Base-by-base conservation (phyloP, 2,329 filamentous ascomycete species). In the Beauveria varroae region DNA sequence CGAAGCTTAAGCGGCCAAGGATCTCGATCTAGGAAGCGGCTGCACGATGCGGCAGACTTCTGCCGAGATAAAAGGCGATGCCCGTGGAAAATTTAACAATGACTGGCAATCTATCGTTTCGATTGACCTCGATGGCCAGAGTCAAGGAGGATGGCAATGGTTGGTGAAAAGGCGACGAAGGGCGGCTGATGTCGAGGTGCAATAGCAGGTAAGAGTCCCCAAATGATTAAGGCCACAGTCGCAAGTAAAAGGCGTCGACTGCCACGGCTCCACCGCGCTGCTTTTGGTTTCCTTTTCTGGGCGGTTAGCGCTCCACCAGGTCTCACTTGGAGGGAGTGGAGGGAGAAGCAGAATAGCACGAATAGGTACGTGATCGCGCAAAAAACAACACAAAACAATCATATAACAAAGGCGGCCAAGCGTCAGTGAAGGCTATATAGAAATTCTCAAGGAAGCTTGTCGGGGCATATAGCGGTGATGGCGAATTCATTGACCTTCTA, bases 151-250 rank as follows among this genome's bases (percentile, higher is more conserved):
- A 41, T 55, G 28, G 37, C 41, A 44, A 34, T 18, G 22, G 44
- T 51, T 24, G 40, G 43, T 46, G 44, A 30, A 44, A 28, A 18
- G 26, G 26, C 26, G 61, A 56, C 55, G 30, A 54, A 41, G 30
- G 51, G 61, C 51, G 30, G 30, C 43, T 55, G 43, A 50, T 47
- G 54, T 46, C 24, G 26, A 49, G 9, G 54, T 37, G 47, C 22
- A 51, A n/a, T 43, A 44, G 46, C 12, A 37, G 34, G 34, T 16
- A 14, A 37, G 26, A 30, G 57, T 53, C 47, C 43, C 47, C 56
- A 61, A 56, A n/a, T 43, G 24, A 24, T 47, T 67, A 65, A 74
- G 72, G 72, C 72, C 72, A 74, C 71, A 66, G 72, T 74, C 72
- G 72, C 72, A 72, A 71, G 62, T 69, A 67, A 63, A 54, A 57